Conservation (phyloP, 1,284 basidiomycete genomes). For the Papiliotrema nemorosa region DNA sequence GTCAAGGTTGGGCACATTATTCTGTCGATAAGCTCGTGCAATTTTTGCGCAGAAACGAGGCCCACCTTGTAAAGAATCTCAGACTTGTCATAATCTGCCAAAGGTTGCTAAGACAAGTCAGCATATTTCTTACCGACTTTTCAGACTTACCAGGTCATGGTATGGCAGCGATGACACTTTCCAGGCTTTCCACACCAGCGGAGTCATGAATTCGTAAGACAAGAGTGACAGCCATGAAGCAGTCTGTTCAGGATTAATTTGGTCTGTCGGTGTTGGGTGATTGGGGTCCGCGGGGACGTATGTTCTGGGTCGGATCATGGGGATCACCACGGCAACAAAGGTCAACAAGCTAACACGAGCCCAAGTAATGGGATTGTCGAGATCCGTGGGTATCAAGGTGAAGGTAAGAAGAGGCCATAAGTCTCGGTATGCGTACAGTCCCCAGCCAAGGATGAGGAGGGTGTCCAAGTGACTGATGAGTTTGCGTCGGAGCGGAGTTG, state of each 20-base stretch:
- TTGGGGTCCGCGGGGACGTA: slow-evolving; percentile 52
- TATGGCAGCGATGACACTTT: slow-evolving; percentile 39
- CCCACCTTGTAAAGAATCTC: slow-evolving; percentile 48
- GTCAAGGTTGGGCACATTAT: slow-evolving; percentile 44
- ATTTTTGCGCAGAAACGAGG: slow-evolving; percentile 15
- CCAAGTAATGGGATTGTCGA: slow-evolving; percentile 47
- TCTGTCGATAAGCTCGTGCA: slow-evolving; percentile 2
- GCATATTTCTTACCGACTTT: too few species aligned
- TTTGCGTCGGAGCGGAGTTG: slow-evolving; percentile 34
- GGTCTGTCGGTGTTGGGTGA: slow-evolving; percentile 45
- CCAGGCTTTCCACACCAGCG: slow-evolving; percentile 53
- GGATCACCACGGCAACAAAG: slow-evolving; percentile 51
- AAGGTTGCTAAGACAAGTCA: slow-evolving; percentile 37
- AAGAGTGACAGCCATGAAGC: slow-evolving; percentile 58
- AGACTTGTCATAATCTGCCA: slow-evolving; percentile 58
- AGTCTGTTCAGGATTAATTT: slow-evolving; percentile 62
- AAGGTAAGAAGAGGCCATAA: slow-evolving; percentile 61
- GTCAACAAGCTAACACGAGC: slow-evolving; percentile 48
- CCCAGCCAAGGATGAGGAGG: slow-evolving; percentile 51
- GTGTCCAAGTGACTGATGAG: slow-evolving; percentile 43
- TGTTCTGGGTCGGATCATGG: slow-evolving; percentile 53
- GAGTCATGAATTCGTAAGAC: slow-evolving; percentile 61
- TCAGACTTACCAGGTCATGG: slow-evolving; percentile 28
- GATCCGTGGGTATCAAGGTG: slow-evolving; percentile 50
- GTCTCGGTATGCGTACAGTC: slow-evolving; percentile 61